Evolutionary conservation across 2,329 filamentous ascomycete genomes (phyloP).

Genomic region (Amauroascus niger): DNA sequence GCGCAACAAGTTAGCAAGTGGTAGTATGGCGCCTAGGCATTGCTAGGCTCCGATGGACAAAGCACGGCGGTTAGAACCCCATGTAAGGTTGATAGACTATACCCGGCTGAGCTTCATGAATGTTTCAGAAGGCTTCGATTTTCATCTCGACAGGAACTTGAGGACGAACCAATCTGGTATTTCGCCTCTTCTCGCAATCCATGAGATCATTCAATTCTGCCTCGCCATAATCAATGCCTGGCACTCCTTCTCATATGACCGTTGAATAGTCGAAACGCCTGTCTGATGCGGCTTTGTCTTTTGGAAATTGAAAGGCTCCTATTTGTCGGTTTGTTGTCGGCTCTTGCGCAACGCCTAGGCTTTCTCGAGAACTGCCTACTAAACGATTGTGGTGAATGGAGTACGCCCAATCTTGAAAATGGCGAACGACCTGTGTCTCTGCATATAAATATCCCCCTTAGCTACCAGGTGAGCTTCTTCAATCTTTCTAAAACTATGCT

Average conservation of each 20-base stretch:
- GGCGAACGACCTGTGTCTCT: not conserved
- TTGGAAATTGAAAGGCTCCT: not conserved
- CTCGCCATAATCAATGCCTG: not conserved
- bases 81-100: not conserved
- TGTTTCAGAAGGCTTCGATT: not conserved
- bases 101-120: not conserved
- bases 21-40: not conserved
- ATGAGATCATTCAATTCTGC: not conserved
- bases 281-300: not conserved
- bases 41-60: not conserved
- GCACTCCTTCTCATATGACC: not conserved
- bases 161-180: not conserved
- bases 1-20: not conserved
- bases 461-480: not conserved
- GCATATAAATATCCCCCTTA: not conserved
- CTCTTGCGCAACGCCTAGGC: not conserved
- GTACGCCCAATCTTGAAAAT: not conserved
- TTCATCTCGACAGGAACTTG: not conserved
- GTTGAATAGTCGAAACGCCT: not conserved
- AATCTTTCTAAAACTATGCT: not conserved
- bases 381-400: not conserved
- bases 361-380: not conserved
- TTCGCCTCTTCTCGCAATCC: not conserved
- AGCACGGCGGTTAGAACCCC: not conserved
- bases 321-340: not conserved